Conservation (phyloP, 108 stramenopile genomes). For the Conticribra weissflogii region DNA sequence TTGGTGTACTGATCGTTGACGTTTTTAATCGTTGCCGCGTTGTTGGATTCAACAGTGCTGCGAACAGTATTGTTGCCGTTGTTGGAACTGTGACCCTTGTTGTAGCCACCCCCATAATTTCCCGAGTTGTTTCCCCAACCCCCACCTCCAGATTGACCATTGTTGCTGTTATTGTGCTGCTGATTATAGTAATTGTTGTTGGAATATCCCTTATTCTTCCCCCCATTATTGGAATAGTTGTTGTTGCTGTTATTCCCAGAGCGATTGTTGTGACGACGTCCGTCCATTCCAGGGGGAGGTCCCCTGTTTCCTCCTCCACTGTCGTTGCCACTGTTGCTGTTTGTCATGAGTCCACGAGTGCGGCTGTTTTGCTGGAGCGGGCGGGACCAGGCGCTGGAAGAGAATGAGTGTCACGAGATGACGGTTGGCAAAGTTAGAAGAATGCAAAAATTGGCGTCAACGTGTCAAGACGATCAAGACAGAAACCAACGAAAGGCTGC, state of each 20-base stretch:
- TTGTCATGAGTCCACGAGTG: neutral
- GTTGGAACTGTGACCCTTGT: neutral
- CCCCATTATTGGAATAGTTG: neutral
- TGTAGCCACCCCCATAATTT: neutral
- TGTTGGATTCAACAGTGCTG: neutral
- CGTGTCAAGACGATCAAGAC: too few species aligned
- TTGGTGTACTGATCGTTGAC: neutral
- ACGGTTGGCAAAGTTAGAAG: too few species aligned
- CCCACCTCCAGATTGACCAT: neutral
- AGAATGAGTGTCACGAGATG: too few species aligned
- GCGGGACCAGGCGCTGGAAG: neutral
- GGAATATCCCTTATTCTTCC: neutral
- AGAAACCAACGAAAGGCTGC: too few species aligned
- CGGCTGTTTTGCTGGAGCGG: neutral
- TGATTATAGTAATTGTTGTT: neutral
- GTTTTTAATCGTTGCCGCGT: constrained; percentile 17
- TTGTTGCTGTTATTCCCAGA: neutral
- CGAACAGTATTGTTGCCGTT: neutral
- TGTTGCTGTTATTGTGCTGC: neutral
- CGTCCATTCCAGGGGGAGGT: neutral
- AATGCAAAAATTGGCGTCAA: too few species aligned
- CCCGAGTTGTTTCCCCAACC: neutral
- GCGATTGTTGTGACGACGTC: neutral
- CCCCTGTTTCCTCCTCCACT: neutral
- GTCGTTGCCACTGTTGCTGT: neutral